phyloP scores from a whole-genome alignment of 768 basidiomycete species.

The Cystoderma amianthinum region DNA sequence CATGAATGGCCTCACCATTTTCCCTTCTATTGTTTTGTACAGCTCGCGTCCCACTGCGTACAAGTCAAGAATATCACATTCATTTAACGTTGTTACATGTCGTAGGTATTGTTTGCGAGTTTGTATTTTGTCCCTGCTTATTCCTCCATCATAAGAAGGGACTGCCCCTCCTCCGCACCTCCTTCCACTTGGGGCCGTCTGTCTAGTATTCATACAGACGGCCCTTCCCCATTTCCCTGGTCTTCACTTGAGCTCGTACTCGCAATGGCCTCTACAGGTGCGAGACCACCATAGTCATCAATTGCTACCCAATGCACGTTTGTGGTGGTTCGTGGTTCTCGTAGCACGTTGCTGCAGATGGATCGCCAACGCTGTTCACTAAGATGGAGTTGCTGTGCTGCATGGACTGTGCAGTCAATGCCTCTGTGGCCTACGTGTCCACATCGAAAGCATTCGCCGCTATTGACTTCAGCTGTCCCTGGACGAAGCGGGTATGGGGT shows the following conservation, averaged over 20 bases:
- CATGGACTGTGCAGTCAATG: not conserved
- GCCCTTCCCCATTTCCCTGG: conserved; percentile 8
- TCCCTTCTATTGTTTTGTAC: not conserved
- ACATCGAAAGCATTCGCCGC: conserved; percentile 2
- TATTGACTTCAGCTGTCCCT: not conserved
- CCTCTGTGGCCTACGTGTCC: conserved; percentile 1
- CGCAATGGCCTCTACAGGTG: not conserved
- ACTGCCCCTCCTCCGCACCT: not conserved
- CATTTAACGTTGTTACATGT: not conserved
- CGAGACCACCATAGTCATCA: not conserved
- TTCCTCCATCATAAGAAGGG: not conserved
- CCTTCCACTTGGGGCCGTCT: conserved; percentile 1
- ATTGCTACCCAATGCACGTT: not conserved
- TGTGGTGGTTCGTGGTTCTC: not conserved
- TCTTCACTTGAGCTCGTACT: not conserved
- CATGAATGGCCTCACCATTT: not conserved
- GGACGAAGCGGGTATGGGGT: conserved; percentile 1
- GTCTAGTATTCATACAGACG: not conserved
- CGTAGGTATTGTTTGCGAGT: no score
- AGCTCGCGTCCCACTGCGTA: not conserved
- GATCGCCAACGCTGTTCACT: not conserved
- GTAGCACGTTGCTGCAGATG: conserved; percentile 1
- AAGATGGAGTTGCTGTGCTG: not conserved
- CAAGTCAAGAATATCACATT: not conserved
- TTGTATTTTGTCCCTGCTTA: not conserved